A percentile compares a stretch with the other conserved stretches of the same genome.
Evolutionary conservation across 2,329 filamentous ascomycete species (phyloP).

Genomic region (Diaporthe sp.): DNA sequence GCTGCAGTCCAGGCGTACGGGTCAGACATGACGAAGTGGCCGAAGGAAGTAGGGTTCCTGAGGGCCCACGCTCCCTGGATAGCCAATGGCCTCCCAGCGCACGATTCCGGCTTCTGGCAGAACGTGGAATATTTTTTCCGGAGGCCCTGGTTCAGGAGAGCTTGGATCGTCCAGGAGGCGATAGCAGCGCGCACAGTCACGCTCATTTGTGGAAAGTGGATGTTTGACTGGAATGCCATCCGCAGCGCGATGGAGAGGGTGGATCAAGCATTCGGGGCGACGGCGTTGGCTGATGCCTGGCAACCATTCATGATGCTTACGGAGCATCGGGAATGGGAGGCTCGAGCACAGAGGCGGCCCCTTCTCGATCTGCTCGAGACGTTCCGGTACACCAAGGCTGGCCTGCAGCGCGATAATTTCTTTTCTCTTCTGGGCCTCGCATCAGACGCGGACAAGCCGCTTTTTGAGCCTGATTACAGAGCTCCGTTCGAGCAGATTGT

Average conservation of each 20-base stretch:
- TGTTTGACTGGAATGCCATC: neutral
- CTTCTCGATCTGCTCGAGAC: neutral
- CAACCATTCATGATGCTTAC: neutral
- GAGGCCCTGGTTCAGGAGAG: neutral
- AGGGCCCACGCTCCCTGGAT: neutral
- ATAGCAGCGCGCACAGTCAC: neutral
- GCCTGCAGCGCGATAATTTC: neutral
- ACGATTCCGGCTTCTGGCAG: neutral
- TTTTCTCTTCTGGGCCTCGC: neutral
- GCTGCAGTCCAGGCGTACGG: neutral
- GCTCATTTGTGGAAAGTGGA: neutral
- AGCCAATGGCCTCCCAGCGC: neutral
- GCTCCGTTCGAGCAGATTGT: neutral
- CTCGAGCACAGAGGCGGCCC: neutral
- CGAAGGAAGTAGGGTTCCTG: neutral
- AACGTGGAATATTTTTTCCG: neutral
- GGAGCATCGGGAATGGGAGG: neutral
- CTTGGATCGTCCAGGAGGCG: neutral
- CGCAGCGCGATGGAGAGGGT: neutral
- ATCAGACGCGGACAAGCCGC: neutral
- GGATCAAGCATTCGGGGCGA: neutral
- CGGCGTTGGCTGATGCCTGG: neutral
- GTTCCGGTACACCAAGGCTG: neutral
- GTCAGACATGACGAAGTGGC: neutral
- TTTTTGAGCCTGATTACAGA: neutral